phyloP scores from a whole-genome alignment of 1,284 basidiomycete species.

The Somion occarium region DNA sequence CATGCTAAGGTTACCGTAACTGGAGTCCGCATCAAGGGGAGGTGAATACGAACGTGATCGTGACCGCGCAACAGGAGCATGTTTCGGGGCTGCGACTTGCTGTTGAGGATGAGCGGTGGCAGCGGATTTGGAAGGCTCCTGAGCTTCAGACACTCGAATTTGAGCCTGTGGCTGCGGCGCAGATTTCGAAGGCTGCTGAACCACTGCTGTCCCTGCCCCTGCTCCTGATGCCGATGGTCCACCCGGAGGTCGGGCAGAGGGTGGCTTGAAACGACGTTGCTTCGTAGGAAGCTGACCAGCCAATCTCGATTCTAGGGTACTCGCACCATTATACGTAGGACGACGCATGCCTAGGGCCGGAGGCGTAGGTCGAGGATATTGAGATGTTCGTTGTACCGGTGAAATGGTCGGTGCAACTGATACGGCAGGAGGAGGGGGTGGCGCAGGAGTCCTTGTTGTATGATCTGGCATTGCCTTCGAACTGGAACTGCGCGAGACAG shows the following conservation, averaged over 20 bases:
- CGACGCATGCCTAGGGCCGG: conserved; percentile 10
- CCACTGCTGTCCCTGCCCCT: background rate
- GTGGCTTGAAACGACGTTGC: conserved; percentile 8
- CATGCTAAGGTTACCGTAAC: conserved; percentile 11
- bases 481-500: background rate
- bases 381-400: background rate
- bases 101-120: background rate
- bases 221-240: background rate
- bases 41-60: background rate
- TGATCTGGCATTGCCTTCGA: background rate
- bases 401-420: no score
- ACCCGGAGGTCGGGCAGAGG: conserved; percentile 4
- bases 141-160: no score
- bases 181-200: background rate
- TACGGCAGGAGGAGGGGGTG: background rate
- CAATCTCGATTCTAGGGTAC: background rate
- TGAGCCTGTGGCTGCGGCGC: background rate
- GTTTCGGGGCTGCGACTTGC: background rate
- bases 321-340: background rate
- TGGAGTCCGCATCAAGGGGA: conserved; percentile 11
- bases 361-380: conserved; percentile 3
- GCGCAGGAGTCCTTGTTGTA: background rate
- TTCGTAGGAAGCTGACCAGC: conserved; percentile 5
- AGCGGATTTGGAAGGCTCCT: background rate
- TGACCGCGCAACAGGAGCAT: background rate